Conservation (phyloP, 306 rosid species). For the Comarum palustre region DNA sequence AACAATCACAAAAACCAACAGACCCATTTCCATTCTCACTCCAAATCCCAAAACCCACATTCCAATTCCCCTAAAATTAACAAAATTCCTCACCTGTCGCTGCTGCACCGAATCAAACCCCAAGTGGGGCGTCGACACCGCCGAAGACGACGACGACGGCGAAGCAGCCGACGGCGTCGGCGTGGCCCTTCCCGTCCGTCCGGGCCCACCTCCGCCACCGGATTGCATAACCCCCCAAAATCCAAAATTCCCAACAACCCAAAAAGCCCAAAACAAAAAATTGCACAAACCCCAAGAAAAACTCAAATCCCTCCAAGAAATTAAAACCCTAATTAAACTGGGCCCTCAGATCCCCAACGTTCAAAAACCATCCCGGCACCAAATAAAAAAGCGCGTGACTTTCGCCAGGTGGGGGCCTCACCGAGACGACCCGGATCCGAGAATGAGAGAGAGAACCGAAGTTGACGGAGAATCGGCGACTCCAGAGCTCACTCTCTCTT, state of each 20-base stretch:
- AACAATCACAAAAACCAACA: constrained; percentile 9
- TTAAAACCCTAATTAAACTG: constrained; percentile 46
- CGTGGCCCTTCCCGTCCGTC: constrained; percentile 77
- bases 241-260: constrained; percentile 3
- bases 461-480: constrained; percentile 59
- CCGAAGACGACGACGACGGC: constrained; percentile 85
- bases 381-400: constrained; percentile 39
- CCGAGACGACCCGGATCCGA: constrained; percentile 34
- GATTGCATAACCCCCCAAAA: constrained; percentile 67
- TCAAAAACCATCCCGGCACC: constrained; percentile 42
- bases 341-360: constrained; percentile 86
- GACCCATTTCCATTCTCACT: constrained; percentile 30
- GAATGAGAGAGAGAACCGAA: constrained; percentile 34
- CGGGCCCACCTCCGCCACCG: constrained; percentile 67
- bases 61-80: constrained; percentile 24
- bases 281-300: constrained; percentile 36
- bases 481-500: constrained; percentile 28
- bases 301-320: constrained; percentile 32
- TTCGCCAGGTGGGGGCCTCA: constrained; percentile 37
- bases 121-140: constrained; percentile 71
- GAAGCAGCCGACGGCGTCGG: constrained; percentile 79
- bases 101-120: constrained; percentile 78
- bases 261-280: constrained; percentile 7
- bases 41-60: constrained; percentile 20
- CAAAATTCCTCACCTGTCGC: constrained; percentile 75